Evolutionary conservation across 1,284 basidiomycete genomes (phyloP), one percentile per base, ranked within the genome.

Genomic region (Irpex lacteus): DNA sequence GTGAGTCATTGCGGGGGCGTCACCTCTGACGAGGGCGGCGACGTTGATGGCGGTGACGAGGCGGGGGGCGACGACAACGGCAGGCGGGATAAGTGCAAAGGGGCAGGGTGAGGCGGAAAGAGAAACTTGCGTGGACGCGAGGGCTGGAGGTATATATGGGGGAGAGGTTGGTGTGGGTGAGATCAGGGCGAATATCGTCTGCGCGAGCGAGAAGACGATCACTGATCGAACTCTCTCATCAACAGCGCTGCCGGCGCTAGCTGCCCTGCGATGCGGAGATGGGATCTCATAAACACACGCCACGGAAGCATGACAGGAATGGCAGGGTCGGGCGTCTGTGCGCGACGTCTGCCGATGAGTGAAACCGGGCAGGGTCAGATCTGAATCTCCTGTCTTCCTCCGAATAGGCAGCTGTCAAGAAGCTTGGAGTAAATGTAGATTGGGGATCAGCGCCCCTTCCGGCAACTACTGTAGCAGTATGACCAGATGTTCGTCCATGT

Each of bases 1-100:
- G 69, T 82, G 80, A 69, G 88, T 83, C 88, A 90, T 89, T 74
- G 75, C 49, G 69, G 11, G 70, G 60, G 60, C 59, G 67, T 62
- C 69, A 3, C 26, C 54, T 55, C 54, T 55, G 11, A 11, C 9
- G 21, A 3, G 54, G 11, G 54, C 64, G 65, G 57, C 66, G 66
- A 62, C 67, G 71, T 67, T 70, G 70, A 69, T 68, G 71, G 73
- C 76, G 66, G 61, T 60, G 71, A 60, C 65, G 64, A 65, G 21
- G 66, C 61, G 61, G 78, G 77, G 70, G 77, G 78, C 77, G 80
- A 75, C 75, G 78, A n/a, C 74, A 69, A 72, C 75, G 75, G 74
- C 80, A 71, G 77, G 73, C 76, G 70, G 75, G 72, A 70, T 73
- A 73, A 75, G 73, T 75, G 74, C 77, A 75, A 78, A 73, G 54